Base-by-base conservation (phyloP, 1,139 yeast genomes). In the Debaryomyces sp. region DNA sequence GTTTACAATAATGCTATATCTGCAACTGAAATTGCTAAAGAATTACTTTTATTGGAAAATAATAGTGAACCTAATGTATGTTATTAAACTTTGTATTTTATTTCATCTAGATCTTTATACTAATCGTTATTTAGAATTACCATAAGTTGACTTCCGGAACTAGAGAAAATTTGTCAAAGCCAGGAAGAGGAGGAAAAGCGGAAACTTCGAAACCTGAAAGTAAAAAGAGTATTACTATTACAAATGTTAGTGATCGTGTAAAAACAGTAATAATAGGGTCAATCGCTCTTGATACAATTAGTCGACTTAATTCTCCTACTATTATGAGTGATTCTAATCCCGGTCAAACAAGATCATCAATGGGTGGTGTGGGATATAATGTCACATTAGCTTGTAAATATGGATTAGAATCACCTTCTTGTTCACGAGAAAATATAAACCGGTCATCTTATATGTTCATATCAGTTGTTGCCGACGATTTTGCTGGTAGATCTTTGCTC, bases 331-430 rank as follows among this genome's bases (percentile, higher is more conserved):
- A 94, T 49, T 89, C 96, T 1, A 87, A 87, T 54, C 94, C 95
- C 0, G 94, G 95, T 0, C 61, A 58, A 1, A 75, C 82, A 1
- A 58, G 66, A 2, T 75, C 84, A 5, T 75, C 87, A 0, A 64
- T 89, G 8, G 97, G 97, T 0, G 97, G 97, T 0, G 97, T 90
- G 1, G 97, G 90, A 0, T 85, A 80, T 60, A 91, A 90, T 59
- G 83, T 89, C 15, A 83, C 89, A 0, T 61, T 80, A 17, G 94
- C 95, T 0, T 61, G 70, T 47, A 50, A 54, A 33, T 71, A 68
- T 48, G 58, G 64, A 10, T 50, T 53, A 9, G 26, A 43, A 17
- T 50, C 57, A 1, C 46, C 44, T 6, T 64, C 72, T 1, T 57
- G 59, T 15, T 56, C 60, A 5, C 54, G 62, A 9, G 44, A 46